These are phyloP conservation scores for Fraxinus xanthoxyloides DNA, from an alignment of 305 asterid species.

Conservation along the genomic window DNA sequence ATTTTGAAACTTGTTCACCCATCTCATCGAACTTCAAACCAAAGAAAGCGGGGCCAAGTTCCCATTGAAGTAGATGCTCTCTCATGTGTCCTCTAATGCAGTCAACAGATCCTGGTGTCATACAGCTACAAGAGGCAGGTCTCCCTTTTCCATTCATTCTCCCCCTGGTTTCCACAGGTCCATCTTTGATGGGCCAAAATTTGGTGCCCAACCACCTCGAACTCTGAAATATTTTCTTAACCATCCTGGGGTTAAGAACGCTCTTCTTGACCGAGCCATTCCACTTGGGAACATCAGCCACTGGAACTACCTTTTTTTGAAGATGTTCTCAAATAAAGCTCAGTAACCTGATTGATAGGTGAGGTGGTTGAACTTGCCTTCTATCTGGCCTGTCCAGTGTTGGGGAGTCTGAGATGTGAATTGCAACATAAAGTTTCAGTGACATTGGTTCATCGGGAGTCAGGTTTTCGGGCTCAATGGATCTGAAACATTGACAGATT, in stretches of 20 bases:
- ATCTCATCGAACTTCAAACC: slow-evolving; percentile 69
- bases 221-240: slow-evolving; percentile 24
- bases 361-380: slow-evolving; percentile 35
- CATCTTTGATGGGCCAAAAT: slow-evolving; percentile 51
- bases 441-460: slow-evolving; percentile 21
- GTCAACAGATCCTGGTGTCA: slow-evolving; percentile 35
- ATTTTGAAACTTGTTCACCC: slow-evolving; percentile 60
- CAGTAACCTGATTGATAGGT: slow-evolving; percentile 36
- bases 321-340: slow-evolving; percentile 42
- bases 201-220: slow-evolving; percentile 65
- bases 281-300: slow-evolving; percentile 71
- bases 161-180: slow-evolving; percentile 12
- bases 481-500: slow-evolving; percentile 49
- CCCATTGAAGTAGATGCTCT: slow-evolving; percentile 42
- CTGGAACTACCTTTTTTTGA: slow-evolving; percentile 54
- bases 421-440: slow-evolving; percentile 20
- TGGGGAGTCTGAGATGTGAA: slow-evolving; percentile 28
- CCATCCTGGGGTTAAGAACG: no score
- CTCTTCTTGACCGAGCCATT: slow-evolving; percentile 29
- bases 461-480: slow-evolving; percentile 35
- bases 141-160: slow-evolving; percentile 62
- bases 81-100: slow-evolving; percentile 52
- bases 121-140: slow-evolving; percentile 46
- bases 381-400: slow-evolving; percentile 20
- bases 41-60: slow-evolving; percentile 62